phyloP scores from a whole-genome alignment of 306 rosid species.

The Oxytropis ochrocephala region DNA sequence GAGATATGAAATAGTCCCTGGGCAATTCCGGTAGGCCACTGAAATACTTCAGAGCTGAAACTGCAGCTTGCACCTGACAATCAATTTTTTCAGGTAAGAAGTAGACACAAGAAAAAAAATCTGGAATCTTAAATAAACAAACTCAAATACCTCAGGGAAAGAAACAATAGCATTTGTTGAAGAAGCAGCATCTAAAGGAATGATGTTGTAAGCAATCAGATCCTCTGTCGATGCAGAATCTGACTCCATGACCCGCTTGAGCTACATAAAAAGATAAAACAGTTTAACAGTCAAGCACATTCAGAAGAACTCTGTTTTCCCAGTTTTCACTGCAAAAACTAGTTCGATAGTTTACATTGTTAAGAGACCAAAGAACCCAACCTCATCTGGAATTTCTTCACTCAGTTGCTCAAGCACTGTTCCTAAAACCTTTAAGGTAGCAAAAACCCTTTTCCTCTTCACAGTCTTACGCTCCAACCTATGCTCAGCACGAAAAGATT shows the following conservation, averaged over 20 bases:
- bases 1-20: conserved; percentile 39
- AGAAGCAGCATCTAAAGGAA: conserved; percentile 77
- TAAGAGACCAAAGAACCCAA: conserved; percentile 28
- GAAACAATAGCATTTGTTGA: conserved; percentile 56
- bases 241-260: conserved; percentile 67
- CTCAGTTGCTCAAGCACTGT: conserved; percentile 73
- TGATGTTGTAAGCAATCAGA: conserved; percentile 81
- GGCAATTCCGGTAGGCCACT: conserved; percentile 76
- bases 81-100: neutral
- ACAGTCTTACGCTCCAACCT: conserved; percentile 87
- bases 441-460: conserved; percentile 82
- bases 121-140: conserved; percentile 2
- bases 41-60: conserved; percentile 59
- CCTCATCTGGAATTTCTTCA: conserved; percentile 87
- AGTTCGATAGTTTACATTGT: neutral
- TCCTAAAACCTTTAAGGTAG: conserved; percentile 77
- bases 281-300: neutral
- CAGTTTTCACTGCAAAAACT: neutral
- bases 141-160: conserved; percentile 59
- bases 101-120: conserved; percentile 1
- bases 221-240: conserved; percentile 91
- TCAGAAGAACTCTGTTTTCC: neutral
- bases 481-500: conserved; percentile 19
- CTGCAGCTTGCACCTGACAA: conserved; percentile 84
- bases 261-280: conserved; percentile 42